Conservation (phyloP, 495 filamentous ascomycete genomes). For the Patellaria atrata region DNA sequence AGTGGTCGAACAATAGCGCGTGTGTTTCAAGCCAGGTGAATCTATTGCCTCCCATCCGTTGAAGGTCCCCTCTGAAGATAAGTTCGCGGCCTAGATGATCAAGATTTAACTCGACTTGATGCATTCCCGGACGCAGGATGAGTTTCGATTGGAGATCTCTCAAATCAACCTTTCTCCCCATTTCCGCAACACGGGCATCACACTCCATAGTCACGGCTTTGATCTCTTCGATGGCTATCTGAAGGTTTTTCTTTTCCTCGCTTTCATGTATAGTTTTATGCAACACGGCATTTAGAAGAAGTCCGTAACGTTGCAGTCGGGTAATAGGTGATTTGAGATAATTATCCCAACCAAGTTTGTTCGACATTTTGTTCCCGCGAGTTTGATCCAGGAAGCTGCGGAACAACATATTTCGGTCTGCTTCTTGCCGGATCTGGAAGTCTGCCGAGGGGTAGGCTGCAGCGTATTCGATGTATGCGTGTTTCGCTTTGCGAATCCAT, state of each 20-base stretch:
- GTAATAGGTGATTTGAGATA: conserved; percentile 91
- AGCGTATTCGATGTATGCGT: conserved; percentile 83
- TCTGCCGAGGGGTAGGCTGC: conserved; percentile 72
- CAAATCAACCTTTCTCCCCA: conserved; percentile 79
- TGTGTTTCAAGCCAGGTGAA: conserved; percentile 88
- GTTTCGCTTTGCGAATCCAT: conserved; percentile 91
- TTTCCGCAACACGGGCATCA: conserved; percentile 87
- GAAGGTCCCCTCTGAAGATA: conserved; percentile 78
- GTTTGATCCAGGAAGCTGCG: conserved; percentile 68
- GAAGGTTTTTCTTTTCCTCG: conserved; percentile 81
- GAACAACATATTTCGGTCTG: conserved; percentile 74
- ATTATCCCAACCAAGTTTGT: conserved; percentile 82
- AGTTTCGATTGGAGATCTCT: conserved; percentile 72
- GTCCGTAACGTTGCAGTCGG: conserved; percentile 75
- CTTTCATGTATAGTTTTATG: conserved; percentile 71
- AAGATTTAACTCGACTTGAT: conserved; percentile 74
- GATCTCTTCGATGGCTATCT: conserved; percentile 86
- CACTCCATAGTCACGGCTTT: conserved; percentile 84
- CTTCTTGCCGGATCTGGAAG: conserved; percentile 72
- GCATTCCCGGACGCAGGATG: conserved; percentile 72
- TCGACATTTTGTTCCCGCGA: conserved; percentile 64
- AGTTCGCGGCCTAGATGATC: conserved; percentile 84
- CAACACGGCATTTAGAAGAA: conserved; percentile 69
- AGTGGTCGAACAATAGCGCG: conserved; percentile 90
- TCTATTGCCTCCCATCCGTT: conserved; percentile 69